These are phyloP conservation scores for Monilinia polystroma DNA, from an alignment of 2,329 filamentous ascomycete species.

Conservation along the genomic window DNA sequence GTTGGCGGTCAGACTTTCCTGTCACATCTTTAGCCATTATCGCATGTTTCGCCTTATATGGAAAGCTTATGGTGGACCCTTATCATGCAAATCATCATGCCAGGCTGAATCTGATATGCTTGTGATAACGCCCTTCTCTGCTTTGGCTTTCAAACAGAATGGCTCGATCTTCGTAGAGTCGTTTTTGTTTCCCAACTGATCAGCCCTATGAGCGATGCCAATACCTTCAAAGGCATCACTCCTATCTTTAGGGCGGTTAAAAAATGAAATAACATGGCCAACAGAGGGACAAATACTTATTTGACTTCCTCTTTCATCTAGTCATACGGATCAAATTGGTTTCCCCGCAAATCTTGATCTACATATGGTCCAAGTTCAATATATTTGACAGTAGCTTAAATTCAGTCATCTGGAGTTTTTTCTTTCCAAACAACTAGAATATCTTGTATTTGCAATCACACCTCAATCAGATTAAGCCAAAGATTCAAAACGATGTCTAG, in stretches of 20 bases:
- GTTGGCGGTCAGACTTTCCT: not conserved
- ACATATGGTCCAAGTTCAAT: not conserved
- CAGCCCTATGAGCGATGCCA: not conserved
- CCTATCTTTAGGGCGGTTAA: not conserved
- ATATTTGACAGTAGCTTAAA: not conserved
- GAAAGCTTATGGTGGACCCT: not conserved
- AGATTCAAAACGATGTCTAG: not conserved
- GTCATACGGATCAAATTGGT: too few relatives aligned
- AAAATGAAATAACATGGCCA: too few relatives aligned
- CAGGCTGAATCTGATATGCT: not conserved
- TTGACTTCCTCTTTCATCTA: too few relatives aligned
- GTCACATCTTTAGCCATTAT: not conserved
- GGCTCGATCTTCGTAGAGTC: not conserved
- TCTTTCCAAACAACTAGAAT: not conserved
- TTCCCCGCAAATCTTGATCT: too few relatives aligned
- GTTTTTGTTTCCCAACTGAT: not conserved
- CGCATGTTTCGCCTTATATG: not conserved
- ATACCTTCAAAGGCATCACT: not conserved
- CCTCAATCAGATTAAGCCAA: not conserved
- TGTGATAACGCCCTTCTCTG: too few relatives aligned
- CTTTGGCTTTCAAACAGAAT: not conserved
- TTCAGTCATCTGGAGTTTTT: not conserved
- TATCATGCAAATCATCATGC: not conserved
- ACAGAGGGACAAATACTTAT: too few relatives aligned
- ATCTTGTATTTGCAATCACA: not conserved